Evolutionary conservation across 768 basidiomycete genomes (phyloP), one percentile per base, ranked within the genome.

Genomic region (Suillus plorans): DNA sequence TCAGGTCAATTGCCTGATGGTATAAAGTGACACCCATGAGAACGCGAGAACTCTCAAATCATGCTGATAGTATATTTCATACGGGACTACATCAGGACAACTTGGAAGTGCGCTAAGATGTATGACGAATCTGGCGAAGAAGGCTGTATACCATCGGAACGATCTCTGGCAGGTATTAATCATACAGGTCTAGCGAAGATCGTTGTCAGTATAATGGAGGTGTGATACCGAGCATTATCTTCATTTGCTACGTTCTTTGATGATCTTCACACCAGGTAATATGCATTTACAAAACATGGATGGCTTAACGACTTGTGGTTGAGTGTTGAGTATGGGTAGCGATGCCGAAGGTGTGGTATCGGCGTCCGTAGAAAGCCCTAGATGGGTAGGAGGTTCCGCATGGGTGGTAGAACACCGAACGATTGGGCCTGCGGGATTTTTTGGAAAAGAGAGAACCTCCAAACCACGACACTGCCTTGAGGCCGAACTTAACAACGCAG

Each of bases 251-350:
- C 62, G 18, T 64, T 60, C 68, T 49, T 72, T 75, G 62, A 73
- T 53, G 63, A 75, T 77, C 74, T 73, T 75, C 14, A 75, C 74
- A 45, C 74, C 76, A 49, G 76, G 74, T 70, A 75, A 70, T 68
- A 67, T 68, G 65, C 70, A 72, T 60, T 59, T 59, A 42, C 58
- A 18, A 31, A 25, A 42, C 18, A 31, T 31, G 25, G 25, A 42
- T 31, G 58, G 13, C 39, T 41, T 58, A 37, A 25, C 16, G 9
- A 18, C 22, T 5, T 58, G 22, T 9, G 41, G 41, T 28, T 20
- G 58, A 59, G 58, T 59, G 28, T 42, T 28, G 7, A 59, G 25
- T 13, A 25, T 42, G 3, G 58, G 10, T 12, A 28, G 41, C 20
- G 58, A 42, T 59, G 25, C 10, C 12, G 58, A 59, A 28, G 25